Conservation (phyloP, 768 basidiomycete species). For the Amanita brunnescens region DNA sequence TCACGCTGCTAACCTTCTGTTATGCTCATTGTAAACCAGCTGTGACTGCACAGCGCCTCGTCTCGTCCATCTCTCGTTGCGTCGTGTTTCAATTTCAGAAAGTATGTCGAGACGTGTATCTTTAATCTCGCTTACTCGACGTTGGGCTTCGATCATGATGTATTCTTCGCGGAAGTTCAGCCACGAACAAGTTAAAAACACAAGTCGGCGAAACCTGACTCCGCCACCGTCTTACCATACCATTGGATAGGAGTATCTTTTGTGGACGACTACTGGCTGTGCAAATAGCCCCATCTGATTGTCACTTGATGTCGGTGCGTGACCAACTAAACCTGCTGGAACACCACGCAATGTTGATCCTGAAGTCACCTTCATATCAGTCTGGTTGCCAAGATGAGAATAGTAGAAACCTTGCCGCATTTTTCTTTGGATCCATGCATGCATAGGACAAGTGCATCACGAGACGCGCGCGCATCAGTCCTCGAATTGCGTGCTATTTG, state of each 20-base stretch:
- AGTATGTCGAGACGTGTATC: not conserved
- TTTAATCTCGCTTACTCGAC: conserved; percentile 4
- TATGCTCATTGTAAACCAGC: not conserved
- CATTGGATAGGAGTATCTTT: not conserved
- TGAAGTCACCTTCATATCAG: not conserved
- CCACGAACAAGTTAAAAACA: not conserved
- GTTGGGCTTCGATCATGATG: conserved; percentile 4
- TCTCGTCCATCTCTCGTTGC: not conserved
- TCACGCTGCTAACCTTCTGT: not conserved
- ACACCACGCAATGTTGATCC: not conserved
- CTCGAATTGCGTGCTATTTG: not conserved
- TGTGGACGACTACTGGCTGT: not conserved
- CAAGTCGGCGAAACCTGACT: not conserved
- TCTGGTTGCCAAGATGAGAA: not conserved
- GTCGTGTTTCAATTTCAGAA: not conserved
- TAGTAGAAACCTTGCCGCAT: not conserved
- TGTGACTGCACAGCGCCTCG: not conserved
- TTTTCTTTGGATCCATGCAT: not conserved
- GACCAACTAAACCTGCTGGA: not conserved
- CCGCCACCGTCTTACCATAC: not conserved
- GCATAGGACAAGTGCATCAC: not conserved
- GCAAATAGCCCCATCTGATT: not conserved
- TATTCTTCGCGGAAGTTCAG: conserved; percentile 1
- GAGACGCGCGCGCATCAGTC: not conserved
- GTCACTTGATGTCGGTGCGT: not conserved